Conservation (phyloP, 2,329 filamentous ascomycete species). For the Aaosphaeria pasadenensis region DNA sequence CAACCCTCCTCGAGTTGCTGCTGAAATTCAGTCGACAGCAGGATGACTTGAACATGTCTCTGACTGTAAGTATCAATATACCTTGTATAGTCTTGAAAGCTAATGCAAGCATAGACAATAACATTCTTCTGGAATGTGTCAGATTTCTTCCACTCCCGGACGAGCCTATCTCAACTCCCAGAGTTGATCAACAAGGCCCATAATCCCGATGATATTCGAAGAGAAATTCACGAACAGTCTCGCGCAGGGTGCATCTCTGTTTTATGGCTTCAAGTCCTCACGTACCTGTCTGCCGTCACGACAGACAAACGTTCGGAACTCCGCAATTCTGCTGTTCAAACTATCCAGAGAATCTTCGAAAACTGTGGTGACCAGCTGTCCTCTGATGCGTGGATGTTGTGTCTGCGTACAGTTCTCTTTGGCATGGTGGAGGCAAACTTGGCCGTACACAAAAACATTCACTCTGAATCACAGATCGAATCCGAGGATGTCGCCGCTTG, state of each 20-base stretch:
- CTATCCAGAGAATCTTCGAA: constrained; percentile 85
- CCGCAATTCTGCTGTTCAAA: constrained; percentile 86
- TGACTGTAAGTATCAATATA: constrained; percentile 62
- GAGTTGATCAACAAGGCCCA: constrained; percentile 10
- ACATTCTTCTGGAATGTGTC: constrained; percentile 96
- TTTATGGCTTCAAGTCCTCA: constrained; percentile 74
- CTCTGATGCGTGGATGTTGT: constrained; percentile 77
- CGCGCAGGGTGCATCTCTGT: constrained; percentile 64
- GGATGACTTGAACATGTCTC: constrained; percentile 90
- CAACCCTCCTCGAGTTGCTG: constrained; percentile 82
- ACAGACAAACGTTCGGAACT: constrained; percentile 71
- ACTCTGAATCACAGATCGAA: constrained; percentile 8
- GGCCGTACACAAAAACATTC: constrained; percentile 19
- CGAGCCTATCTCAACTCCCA: constrained; percentile 38
- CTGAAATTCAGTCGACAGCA: constrained; percentile 86
- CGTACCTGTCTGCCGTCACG: constrained; percentile 69
- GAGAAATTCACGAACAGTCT: constrained; percentile 58
- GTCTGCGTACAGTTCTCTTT: constrained; percentile 78
- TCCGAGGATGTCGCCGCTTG: constrained; percentile 24
- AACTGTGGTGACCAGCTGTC: constrained; percentile 80
- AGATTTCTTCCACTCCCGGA: constrained; percentile 67
- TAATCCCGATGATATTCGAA: constrained; percentile 53
- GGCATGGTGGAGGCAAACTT: constrained; percentile 67
- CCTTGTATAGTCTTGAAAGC: not conserved
- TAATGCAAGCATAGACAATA: constrained; percentile 60